Base-by-base conservation (phyloP, 140 eudicot genomes). In the Ambrosia hybrid region DNA sequence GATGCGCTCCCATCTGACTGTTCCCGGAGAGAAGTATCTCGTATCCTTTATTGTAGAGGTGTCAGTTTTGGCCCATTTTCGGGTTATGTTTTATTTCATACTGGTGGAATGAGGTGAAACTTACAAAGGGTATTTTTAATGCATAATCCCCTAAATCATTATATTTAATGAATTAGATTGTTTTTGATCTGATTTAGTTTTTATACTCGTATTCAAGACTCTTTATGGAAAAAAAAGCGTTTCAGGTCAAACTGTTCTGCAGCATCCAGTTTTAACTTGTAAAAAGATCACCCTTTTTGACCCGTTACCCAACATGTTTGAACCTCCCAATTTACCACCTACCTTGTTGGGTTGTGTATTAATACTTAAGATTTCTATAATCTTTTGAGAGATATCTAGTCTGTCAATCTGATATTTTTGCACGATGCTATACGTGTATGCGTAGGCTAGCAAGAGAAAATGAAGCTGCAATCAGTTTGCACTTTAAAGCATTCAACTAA, bases 1-100 rank as follows among this genome's bases (percentile, higher is more conserved):
- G 98, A 92, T 81, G 92, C 87, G 64, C 96, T 92, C 57, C 98
- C 98, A 5, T 83, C 74, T 57, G 98, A 89, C 43, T 89, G 96
- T 80, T 69, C 96, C 14, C 85, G 98, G 63, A 85, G 98, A 80
- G 98, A 92, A 89, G 85, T 87, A 46, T 91, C 96, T 6, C 98
- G 98, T 92, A 92, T 92, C 98, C 96, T 91, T 79, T 51, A 15
- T 21, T 30, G 12, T 45, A 14, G 39, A 61, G 57, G 48, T 63
- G 49, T 34, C 33, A 9, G 4, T 59, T 51, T 9, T 57, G 62
- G 62, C 62, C 4, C 37, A 41, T 4, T 4, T 41, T 41, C 8
- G 7, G 46, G 46, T 6, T 41, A 41, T 41, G 9, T 41, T 41
- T 41, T 41, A 41, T 41, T 6, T 41, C 9, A 0, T 3, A 41